These are phyloP conservation scores for Chytriomyces sp. DNA, from an alignment of 192 early-diverging fungal species.

Conservation along the genomic window DNA sequence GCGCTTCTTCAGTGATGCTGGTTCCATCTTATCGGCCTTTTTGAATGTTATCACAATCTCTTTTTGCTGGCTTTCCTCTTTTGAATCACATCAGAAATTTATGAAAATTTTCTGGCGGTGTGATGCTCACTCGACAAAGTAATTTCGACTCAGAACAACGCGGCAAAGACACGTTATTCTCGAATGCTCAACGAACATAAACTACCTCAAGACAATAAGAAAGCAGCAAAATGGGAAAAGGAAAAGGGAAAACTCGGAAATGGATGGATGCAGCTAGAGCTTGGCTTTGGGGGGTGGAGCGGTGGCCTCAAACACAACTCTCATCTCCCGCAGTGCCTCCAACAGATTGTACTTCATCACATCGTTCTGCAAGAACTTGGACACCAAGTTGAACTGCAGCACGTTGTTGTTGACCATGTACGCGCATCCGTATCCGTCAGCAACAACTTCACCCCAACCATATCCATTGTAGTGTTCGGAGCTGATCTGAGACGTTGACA, in stretches of 20 bases:
- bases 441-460: constrained; percentile 78
- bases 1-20: no score
- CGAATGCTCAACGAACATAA: no score
- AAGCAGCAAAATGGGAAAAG: neutral
- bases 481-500: constrained; percentile 91
- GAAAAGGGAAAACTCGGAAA: neutral
- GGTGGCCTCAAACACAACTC: constrained; percentile 70
- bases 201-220: neutral
- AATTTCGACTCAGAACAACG: no score
- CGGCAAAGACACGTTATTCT: no score
- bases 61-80: no score
- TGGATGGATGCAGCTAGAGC: constrained; percentile 49
- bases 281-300: constrained; percentile 69
- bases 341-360: constrained; percentile 80
- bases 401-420: constrained; percentile 91
- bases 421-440: constrained; percentile 90
- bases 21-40: no score
- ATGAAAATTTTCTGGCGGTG: no score
- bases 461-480: constrained; percentile 94
- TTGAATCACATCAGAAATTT: no score
- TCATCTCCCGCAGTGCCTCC: constrained; percentile 89
- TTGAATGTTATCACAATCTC: no score
- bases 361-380: constrained; percentile 69
- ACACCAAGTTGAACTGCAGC: constrained; percentile 88
- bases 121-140: no score